These are phyloP conservation scores for Parachaetomium inaequale DNA, from an alignment of 495 filamentous ascomycete species.

Conservation along the genomic window DNA sequence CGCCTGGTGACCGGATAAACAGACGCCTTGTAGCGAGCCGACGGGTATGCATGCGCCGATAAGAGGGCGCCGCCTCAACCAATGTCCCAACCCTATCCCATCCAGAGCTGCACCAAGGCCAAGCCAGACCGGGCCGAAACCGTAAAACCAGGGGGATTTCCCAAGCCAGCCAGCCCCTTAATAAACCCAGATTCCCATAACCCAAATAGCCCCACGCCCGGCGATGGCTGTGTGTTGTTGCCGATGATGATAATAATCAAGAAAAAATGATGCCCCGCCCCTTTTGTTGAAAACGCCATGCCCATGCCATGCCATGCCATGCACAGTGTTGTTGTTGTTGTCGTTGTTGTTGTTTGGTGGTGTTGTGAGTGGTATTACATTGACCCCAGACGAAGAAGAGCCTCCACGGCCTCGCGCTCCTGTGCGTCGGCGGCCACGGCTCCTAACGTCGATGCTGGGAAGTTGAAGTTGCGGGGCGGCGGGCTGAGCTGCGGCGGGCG, in stretches of 20 bases:
- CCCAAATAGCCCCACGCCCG: conserved; percentile 16
- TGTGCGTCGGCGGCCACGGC: conserved; percentile 55
- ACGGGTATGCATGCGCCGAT: background rate
- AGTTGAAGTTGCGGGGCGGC: conserved; percentile 39
- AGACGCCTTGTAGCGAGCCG: background rate
- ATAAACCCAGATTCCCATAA: conserved; percentile 11
- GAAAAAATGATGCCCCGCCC: conserved; percentile 17
- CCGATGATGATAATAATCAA: conserved; percentile 7
- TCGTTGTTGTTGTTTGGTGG: conserved; percentile 6
- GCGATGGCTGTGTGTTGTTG: conserved; percentile 16
- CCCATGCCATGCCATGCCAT: conserved; percentile 37
- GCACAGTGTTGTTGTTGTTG: conserved; percentile 25
- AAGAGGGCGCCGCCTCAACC: conserved; percentile 6
- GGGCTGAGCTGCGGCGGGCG: conserved; percentile 39
- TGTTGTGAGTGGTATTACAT: conserved; percentile 57
- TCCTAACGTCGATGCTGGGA: conserved; percentile 44
- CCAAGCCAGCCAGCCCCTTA: conserved; percentile 13
- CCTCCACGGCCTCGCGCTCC: conserved; percentile 82
- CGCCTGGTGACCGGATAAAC: background rate
- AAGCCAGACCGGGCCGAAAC: conserved; percentile 13
- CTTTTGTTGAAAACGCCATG: conserved; percentile 44
- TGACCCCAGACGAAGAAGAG: conserved; percentile 78
- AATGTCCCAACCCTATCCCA: background rate
- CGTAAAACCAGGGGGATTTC: background rate
- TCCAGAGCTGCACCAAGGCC: background rate